Evolutionary conservation across 257 asterid species (phyloP).

Genomic region (Paraleonurus japonicus): DNA sequence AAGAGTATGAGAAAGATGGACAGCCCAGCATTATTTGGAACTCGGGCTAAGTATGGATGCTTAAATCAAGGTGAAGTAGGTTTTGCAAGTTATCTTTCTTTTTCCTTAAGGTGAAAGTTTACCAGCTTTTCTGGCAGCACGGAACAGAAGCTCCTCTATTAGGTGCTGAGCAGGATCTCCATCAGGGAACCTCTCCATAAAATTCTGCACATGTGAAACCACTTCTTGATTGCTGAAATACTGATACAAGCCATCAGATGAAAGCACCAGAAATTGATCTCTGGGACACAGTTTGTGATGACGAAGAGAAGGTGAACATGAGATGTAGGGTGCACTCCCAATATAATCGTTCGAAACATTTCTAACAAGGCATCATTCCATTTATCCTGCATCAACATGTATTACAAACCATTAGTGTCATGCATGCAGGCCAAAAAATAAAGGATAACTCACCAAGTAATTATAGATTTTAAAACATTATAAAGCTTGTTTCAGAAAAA

Average conservation of each 20-base stretch:
- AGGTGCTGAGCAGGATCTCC: constrained; percentile 99
- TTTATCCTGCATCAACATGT: constrained; percentile 67
- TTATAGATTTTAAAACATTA: not conserved
- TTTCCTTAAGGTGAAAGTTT: constrained; percentile 11
- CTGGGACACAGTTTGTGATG: constrained; percentile 85
- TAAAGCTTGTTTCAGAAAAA: not conserved
- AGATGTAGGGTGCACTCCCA: constrained; percentile 85
- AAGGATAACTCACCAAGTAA: not conserved
- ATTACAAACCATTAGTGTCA: constrained; percentile 33
- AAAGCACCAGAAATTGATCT: constrained; percentile 94
- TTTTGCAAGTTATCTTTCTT: not conserved
- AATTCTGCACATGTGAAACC: constrained; percentile 77
- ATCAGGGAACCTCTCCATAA: constrained; percentile 92
- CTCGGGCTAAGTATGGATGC: not conserved
- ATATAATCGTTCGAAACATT: constrained; percentile 95
- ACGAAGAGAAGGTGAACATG: constrained; percentile 85
- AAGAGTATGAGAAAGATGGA: not conserved
- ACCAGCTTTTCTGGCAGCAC: constrained; percentile 99
- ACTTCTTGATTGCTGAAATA: constrained; percentile 94
- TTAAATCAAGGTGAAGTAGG: constrained; percentile 5
- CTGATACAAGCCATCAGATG: constrained; percentile 97
- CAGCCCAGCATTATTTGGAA: not conserved
- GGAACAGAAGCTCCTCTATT: constrained; percentile 85
- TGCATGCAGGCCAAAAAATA: constrained; percentile 28
- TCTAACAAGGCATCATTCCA: constrained; percentile 80